Percentiles rank a stretch among this genome's conserved stretches.
These are phyloP conservation scores for Leucaena leucocephala DNA, from an alignment of 306 rosid genomes.

Conservation along the genomic window DNA sequence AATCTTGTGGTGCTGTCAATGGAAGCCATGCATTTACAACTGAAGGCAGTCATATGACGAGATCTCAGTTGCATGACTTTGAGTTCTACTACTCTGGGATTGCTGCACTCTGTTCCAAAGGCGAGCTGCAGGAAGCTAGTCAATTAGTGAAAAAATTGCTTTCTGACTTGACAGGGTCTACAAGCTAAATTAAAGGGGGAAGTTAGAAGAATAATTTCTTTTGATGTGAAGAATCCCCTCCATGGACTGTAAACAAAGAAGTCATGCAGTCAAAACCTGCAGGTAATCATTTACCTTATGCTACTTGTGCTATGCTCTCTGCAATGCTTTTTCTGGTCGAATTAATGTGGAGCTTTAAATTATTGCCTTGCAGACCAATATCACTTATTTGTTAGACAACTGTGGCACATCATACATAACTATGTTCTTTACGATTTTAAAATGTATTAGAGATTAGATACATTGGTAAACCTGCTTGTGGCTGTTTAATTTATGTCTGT, in stretches of 20 bases:
- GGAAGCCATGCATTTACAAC: slow-evolving; percentile 33
- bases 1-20: slow-evolving; percentile 33
- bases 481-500: not conserved
- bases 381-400: slow-evolving; percentile 24
- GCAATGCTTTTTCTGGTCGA: slow-evolving; percentile 24
- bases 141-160: slow-evolving; percentile 66
- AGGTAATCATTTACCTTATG: slow-evolving; percentile 34
- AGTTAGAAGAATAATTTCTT: slow-evolving; percentile 6
- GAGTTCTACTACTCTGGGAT: slow-evolving; percentile 60
- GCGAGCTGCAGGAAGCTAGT: slow-evolving; percentile 75
- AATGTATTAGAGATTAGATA: not conserved
- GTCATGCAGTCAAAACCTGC: slow-evolving; percentile 24
- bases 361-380: slow-evolving; percentile 13
- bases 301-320: not conserved
- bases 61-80: slow-evolving; percentile 48
- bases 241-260: slow-evolving; percentile 22
- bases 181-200: slow-evolving; percentile 32
- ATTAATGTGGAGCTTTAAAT: slow-evolving; percentile 20
- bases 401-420: slow-evolving; percentile 10
- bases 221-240: slow-evolving; percentile 21
- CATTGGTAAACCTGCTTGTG: not conserved
- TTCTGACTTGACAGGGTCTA: slow-evolving; percentile 47
- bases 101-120: slow-evolving; percentile 73
- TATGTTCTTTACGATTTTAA: slow-evolving; percentile 11
- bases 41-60: slow-evolving; percentile 30